A percentile compares a stretch with the other conserved stretches of the same genome.
phyloP scores from a whole-genome alignment of 306 rosid species.

The Pachyrhizus erosus region DNA sequence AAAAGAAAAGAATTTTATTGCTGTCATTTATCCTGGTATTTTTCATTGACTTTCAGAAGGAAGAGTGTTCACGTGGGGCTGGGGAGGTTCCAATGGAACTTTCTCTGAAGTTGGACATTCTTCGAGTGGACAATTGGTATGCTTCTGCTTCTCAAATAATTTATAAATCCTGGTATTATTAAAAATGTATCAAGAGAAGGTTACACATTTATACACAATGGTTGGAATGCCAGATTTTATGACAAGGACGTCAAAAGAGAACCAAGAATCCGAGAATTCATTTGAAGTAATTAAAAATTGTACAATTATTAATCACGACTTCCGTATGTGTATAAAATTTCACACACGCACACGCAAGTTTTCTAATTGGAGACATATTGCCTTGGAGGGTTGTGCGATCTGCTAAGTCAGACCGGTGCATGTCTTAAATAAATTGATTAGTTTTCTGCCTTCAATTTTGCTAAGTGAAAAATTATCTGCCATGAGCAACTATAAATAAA shows the following conservation, averaged over 20 bases:
- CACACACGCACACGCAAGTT: not conserved
- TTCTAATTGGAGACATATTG: not conserved
- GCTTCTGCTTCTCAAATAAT: conserved; percentile 46
- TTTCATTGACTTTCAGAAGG: conserved; percentile 62
- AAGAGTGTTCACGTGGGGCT: conserved; percentile 91
- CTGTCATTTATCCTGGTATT: conserved; percentile 31
- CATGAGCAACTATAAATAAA: conserved; percentile 14
- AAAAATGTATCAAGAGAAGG: not conserved
- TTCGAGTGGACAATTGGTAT: conserved; percentile 95
- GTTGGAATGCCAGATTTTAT: conserved; percentile 16
- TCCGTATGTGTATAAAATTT: not conserved
- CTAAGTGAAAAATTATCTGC: conserved; percentile 15
- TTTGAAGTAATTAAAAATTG: conserved; percentile 15
- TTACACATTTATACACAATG: not conserved
- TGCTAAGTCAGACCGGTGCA: conserved; percentile 15
- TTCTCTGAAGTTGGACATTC: conserved; percentile 85
- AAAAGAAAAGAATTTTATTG: conserved; percentile 3
- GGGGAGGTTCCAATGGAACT: conserved; percentile 98
- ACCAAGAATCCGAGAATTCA: not conserved
- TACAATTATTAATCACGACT: conserved; percentile 19
- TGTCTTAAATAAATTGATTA: conserved; percentile 12
- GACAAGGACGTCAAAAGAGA: conserved; percentile 8
- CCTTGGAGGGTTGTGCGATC: conserved; percentile 8
- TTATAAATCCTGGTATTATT: conserved; percentile 11
- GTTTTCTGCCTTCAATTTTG: not conserved